Percentiles rank a stretch among this genome's conserved stretches.
Evolutionary conservation across 768 basidiomycete species (phyloP).

Genomic region (Lactifluus rugatus): DNA sequence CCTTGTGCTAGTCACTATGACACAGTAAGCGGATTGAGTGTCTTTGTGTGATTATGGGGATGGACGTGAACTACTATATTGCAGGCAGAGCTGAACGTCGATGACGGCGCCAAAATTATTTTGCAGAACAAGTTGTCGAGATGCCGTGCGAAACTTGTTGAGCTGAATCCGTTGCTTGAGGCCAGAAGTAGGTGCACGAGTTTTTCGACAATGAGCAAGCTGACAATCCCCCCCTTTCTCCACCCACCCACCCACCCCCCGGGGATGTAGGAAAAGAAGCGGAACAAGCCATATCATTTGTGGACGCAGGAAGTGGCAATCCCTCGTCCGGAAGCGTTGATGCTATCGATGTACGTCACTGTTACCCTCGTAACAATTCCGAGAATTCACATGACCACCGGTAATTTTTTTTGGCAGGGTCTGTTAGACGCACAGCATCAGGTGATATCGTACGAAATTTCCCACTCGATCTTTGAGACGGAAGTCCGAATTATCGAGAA

Average conservation of each 20-base stretch:
- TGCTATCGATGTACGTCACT: conserved; percentile 45
- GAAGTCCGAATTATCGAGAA: conserved; percentile 52
- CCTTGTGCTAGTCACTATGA: conserved; percentile 69
- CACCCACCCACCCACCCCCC: background rate
- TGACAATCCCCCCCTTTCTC: background rate
- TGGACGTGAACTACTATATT: background rate
- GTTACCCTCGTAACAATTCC: background rate
- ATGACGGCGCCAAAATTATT: conserved; percentile 62
- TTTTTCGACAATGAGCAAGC: conserved; percentile 7
- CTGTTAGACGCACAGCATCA: conserved; percentile 58
- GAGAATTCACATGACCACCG: conserved; percentile 9
- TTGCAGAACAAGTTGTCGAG: conserved; percentile 68
- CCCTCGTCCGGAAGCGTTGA: conserved; percentile 46
- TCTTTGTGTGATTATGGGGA: background rate
- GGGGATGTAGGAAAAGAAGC: conserved; percentile 41
- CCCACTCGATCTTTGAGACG: conserved; percentile 47
- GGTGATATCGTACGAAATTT: conserved; percentile 41
- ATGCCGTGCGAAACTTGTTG: conserved; percentile 51
- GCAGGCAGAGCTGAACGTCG: conserved; percentile 54
- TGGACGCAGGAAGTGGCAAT: conserved; percentile 40
- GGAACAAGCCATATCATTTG: conserved; percentile 38
- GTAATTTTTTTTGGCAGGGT: conserved; percentile 32
- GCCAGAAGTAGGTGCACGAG: conserved; percentile 43
- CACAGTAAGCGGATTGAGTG: conserved; percentile 38
- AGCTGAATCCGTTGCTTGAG: conserved; percentile 47